Evolutionary conservation across 2,329 filamentous ascomycete genomes (phyloP).

Genomic region (Penicillium sp.): DNA sequence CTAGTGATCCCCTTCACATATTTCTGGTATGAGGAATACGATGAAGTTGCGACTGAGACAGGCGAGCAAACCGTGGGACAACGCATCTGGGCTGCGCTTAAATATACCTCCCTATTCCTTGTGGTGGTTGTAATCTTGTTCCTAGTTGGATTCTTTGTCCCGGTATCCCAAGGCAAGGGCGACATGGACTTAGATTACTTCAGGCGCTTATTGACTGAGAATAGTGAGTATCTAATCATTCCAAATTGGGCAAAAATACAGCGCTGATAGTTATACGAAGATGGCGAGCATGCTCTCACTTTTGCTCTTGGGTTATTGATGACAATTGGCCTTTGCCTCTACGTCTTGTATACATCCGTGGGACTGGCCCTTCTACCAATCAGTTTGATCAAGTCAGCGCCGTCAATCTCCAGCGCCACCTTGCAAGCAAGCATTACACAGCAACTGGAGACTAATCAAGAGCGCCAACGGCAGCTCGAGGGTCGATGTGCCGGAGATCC

Average conservation of each 20-base stretch:
- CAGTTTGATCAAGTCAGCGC: constrained; percentile 86
- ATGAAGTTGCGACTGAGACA: constrained; percentile 80
- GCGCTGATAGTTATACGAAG: constrained; percentile 35
- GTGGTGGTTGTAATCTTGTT: constrained; percentile 72
- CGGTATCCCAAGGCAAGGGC: constrained; percentile 64
- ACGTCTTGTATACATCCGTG: constrained; percentile 81
- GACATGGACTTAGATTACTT: constrained; percentile 84
- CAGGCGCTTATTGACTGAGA: constrained; percentile 75
- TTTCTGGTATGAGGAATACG: constrained; percentile 97
- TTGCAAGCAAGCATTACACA: constrained; percentile 72
- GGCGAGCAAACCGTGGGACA: constrained; percentile 67
- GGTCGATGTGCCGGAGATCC: constrained; percentile 73
- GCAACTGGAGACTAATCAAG: constrained; percentile 80
- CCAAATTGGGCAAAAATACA: not conserved
- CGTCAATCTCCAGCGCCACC: constrained; percentile 76
- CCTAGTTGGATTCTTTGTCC: constrained; percentile 89
- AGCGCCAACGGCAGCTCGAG: constrained; percentile 88
- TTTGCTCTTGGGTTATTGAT: constrained; percentile 88
- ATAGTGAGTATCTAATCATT: constrained; percentile 53
- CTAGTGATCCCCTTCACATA: constrained; percentile 92
- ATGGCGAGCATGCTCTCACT: constrained; percentile 85
- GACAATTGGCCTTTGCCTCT: constrained; percentile 78
- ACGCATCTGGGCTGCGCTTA: constrained; percentile 77
- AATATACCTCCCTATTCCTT: constrained; percentile 86
- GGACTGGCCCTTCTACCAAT: constrained; percentile 86